Evolutionary conservation across 2,329 filamentous ascomycete genomes (phyloP).

Genomic region (Helotiales sp.): DNA sequence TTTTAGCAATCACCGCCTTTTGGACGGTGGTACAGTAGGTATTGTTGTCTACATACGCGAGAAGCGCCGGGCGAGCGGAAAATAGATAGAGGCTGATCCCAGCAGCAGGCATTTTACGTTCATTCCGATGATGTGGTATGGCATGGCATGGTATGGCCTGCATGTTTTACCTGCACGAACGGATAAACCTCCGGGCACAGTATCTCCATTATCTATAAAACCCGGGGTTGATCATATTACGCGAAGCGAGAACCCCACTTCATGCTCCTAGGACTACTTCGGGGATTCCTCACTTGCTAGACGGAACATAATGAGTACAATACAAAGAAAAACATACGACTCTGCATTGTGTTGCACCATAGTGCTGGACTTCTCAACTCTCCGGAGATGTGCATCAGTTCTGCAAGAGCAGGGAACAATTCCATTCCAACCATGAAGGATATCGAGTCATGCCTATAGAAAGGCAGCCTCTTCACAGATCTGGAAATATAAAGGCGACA

Average conservation of each 20-base stretch:
- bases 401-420: neutral
- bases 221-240: too few species aligned
- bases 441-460: neutral
- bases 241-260: neutral
- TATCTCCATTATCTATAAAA: too few species aligned
- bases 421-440: neutral
- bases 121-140: too few species aligned
- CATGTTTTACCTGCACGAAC: too few species aligned
- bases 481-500: neutral
- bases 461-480: neutral
- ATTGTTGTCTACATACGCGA: too few species aligned
- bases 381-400: neutral
- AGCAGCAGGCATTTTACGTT: too few species aligned
- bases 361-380: neutral
- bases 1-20: too few species aligned
- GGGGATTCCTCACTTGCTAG: neutral
- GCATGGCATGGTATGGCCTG: too few species aligned
- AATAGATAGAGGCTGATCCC: too few species aligned
- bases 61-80: too few species aligned
- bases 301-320: neutral
- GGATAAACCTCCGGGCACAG: too few species aligned
- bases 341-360: neutral
- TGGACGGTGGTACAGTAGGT: too few species aligned
- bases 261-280: neutral
- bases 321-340: neutral